These are phyloP conservation scores for Dalbergia cultrata DNA, from an alignment of 306 rosid genomes.

Conservation along the genomic window DNA sequence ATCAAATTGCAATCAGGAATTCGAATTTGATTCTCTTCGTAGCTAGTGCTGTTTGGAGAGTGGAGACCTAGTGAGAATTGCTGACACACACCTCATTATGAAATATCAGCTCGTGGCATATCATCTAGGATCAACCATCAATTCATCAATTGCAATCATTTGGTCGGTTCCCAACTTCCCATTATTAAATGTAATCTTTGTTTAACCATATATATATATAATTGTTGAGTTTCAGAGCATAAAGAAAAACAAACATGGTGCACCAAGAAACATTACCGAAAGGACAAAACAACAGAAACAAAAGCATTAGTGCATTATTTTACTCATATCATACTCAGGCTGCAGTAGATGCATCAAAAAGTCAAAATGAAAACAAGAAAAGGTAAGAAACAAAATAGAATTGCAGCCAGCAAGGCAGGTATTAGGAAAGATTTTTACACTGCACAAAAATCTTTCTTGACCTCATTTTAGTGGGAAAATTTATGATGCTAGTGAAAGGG, in stretches of 20 bases:
- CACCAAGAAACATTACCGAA: not conserved
- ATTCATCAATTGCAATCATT: constrained; percentile 7
- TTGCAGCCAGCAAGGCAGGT: constrained; percentile 22
- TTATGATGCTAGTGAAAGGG: constrained; percentile 18
- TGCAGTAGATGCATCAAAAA: constrained; percentile 1
- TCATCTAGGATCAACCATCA: constrained; percentile 3
- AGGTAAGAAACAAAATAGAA: constrained; percentile 32
- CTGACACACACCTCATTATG: constrained; percentile 27
- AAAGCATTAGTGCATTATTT: constrained; percentile 44
- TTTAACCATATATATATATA: not conserved
- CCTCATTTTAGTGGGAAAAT: constrained; percentile 49
- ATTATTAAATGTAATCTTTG: too few species aligned
- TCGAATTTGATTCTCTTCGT: constrained; percentile 37
- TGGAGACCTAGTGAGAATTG: constrained; percentile 38
- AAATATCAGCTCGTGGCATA: constrained; percentile 4
- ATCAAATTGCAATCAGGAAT: constrained; percentile 36
- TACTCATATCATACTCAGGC: constrained; percentile 42
- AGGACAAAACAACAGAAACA: not conserved
- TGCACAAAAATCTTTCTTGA: constrained; percentile 49
- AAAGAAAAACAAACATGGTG: not conserved
- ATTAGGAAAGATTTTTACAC: constrained; percentile 41
- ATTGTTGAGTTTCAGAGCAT: not conserved
- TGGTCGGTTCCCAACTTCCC: not conserved
- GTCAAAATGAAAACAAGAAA: not conserved
- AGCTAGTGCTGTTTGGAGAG: constrained; percentile 2